Base-by-base conservation (phyloP, 345 rosid species). In the Gynandropsis gynandra region DNA sequence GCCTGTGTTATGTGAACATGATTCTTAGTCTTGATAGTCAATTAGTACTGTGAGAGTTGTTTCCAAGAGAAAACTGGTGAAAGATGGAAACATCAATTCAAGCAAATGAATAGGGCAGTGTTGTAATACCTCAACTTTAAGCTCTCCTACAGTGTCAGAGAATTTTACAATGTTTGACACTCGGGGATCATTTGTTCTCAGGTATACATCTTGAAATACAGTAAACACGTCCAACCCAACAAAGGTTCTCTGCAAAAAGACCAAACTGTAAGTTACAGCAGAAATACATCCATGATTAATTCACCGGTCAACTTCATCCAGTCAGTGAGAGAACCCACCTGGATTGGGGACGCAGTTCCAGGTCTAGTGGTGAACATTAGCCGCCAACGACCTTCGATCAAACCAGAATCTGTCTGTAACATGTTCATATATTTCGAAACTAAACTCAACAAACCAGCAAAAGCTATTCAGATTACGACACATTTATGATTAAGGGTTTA, bases 321-420 rank as follows among this genome's bases (percentile, higher is more conserved):
- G 29, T 37, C 11, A 37, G 11, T 10, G 41, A 10, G n/a, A n/a
- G n/a, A 60, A 42, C 71, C 50, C 54, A 90, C 98, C 87, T 87
- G 98, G 51, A 92, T 82, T 19, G 93, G 96, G 46, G 98, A 92
- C 45, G 98, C 87, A 18, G 98, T 84, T 47, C 95, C 98, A 16
- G 95, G 95, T 74, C 98, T 82, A 21, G 96, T 87, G 0, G 98
- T 92, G 58, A 92, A 92, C 87, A 87, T 84, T 54, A 92, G 62
- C 51, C 80, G 84, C 96, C 98, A 92, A 11, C 81, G 72, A 41
- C 98, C 96, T 74, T 92, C 98, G 10, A 92, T 82, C 47, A 92
- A 69, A 9, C 65, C 61, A 42, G 93, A 80, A 35, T 62, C 68
- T 32, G 98, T 82, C 98, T 90, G 75, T 46, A 45, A 61, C 27